Evolutionary conservation across 176 grass and related monocot genomes (phyloP).

Genomic region (Secale cereale): DNA sequence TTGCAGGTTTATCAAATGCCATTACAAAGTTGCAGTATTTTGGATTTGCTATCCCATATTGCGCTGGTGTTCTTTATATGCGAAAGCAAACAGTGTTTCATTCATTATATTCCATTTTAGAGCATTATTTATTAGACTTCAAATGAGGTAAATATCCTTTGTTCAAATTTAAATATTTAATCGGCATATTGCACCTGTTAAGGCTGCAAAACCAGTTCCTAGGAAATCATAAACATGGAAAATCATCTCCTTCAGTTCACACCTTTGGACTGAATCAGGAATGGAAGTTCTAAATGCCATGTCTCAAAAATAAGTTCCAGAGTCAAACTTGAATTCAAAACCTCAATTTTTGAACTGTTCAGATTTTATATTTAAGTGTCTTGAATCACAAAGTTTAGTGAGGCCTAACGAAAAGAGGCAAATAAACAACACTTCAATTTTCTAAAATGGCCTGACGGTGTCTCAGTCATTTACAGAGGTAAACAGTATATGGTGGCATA

Average conservation of each 20-base stretch:
- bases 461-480: neutral
- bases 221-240: neutral
- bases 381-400: neutral
- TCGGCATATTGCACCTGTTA: neutral
- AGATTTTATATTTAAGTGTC: neutral
- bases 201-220: neutral
- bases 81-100: neutral
- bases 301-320: neutral
- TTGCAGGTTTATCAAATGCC: neutral
- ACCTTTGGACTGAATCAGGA: neutral
- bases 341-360: neutral
- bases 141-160: neutral
- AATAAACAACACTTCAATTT: conserved; percentile 1
- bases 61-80: neutral
- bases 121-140: neutral
- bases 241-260: neutral
- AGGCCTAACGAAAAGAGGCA: neutral
- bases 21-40: neutral
- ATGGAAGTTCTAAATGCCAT: neutral
- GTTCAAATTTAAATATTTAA: neutral
- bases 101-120: neutral
- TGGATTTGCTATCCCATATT: conserved; percentile 1
- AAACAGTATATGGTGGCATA: neutral
- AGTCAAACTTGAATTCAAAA: neutral
- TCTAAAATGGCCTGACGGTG: neutral